phyloP scores from a whole-genome alignment of 495 filamentous ascomycete genomes.

The Jackrogersella minutella region DNA sequence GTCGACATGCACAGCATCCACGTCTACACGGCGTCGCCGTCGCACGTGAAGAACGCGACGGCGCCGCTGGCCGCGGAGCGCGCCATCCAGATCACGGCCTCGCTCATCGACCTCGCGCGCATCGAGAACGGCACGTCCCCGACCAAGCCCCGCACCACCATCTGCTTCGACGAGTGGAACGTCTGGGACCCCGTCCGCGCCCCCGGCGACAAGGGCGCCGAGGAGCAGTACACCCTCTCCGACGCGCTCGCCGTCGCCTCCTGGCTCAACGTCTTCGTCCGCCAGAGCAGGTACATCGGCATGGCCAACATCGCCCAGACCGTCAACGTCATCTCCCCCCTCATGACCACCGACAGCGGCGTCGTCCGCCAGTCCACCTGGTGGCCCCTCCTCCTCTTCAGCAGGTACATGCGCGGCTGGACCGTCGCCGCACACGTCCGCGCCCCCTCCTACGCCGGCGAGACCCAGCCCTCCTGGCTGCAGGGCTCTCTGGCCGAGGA shows the following conservation, averaged over 20 bases:
- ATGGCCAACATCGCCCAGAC: conserved; percentile 86
- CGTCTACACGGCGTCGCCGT: conserved; percentile 69
- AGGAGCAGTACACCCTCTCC: conserved; percentile 76
- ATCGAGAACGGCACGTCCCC: conserved; percentile 70
- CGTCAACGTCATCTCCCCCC: conserved; percentile 79
- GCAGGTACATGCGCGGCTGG: conserved; percentile 76
- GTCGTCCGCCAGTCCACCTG: conserved; percentile 77
- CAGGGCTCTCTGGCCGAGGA: conserved; percentile 62
- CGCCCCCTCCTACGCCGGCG: conserved; percentile 66
- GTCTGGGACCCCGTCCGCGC: conserved; percentile 81
- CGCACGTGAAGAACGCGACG: conserved; percentile 65
- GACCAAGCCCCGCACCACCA: conserved; percentile 64
- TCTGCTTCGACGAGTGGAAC: conserved; percentile 88
- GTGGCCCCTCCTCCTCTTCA: conserved; percentile 78
- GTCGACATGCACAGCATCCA: conserved; percentile 76
- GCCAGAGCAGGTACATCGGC: conserved; percentile 72
- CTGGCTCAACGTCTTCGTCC: conserved; percentile 82
- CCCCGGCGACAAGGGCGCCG: conserved; percentile 71
- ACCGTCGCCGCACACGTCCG: conserved; percentile 69
- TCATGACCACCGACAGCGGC: conserved; percentile 72
- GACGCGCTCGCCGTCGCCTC: conserved; percentile 77
- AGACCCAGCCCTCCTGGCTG: conserved; percentile 71
- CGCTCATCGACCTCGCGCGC: conserved; percentile 75
- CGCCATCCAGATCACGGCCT: conserved; percentile 73
- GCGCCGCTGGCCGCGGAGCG: conserved; percentile 76